Evolutionary conservation across 1,284 basidiomycete genomes (phyloP), one percentile per base, ranked within the genome.

Genomic region (Sutorius eximius): DNA sequence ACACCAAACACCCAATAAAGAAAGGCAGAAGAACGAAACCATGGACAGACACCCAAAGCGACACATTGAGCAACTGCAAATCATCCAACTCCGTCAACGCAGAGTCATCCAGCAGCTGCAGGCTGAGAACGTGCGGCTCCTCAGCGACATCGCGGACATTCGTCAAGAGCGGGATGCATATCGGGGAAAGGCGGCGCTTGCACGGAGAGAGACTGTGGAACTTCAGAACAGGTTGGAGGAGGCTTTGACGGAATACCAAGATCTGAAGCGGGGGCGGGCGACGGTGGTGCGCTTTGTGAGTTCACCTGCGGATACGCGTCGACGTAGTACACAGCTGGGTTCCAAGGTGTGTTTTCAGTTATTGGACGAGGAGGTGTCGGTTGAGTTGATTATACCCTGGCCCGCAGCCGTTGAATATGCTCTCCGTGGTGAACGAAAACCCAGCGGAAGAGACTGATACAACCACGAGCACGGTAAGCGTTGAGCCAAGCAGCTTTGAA

Each of bases 101-200:
- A 64, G 51, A 20, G 38, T 57, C 42, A 66, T 67, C 13, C 65
- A 66, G 33, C 65, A 67, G 30, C 56, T 67, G 15, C 67, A 67
- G 34, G 63, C 55, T 1, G 65, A 67, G 24, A 59, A 59, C 6
- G 51, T 53, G 3, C 55, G 63, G 24, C 53, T 61, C 5, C 55
- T 68, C 38, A 43, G 47, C 29, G 61, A 67, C 24, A 61, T 69
- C 29, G 56, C n/a, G 4, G 65, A 69, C 9, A 18, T 68, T 13
- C 65, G 67, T 24, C 63, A 58, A 22, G 65, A 66, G 30, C 59
- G 67, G 30, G 65, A 69, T 29, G 30, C 22, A 9, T 69, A 65
- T 47, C 61, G 57, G 13, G 57, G 51, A 49, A 64, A 68, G 41
- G 58, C 43, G 0, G 63, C 59, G 6, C 60, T 53, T 9, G 40